Percentiles rank a stretch among this genome's conserved stretches.
Conservation (phyloP, 768 basidiomycete species). For the Mycena haematopus region DNA sequence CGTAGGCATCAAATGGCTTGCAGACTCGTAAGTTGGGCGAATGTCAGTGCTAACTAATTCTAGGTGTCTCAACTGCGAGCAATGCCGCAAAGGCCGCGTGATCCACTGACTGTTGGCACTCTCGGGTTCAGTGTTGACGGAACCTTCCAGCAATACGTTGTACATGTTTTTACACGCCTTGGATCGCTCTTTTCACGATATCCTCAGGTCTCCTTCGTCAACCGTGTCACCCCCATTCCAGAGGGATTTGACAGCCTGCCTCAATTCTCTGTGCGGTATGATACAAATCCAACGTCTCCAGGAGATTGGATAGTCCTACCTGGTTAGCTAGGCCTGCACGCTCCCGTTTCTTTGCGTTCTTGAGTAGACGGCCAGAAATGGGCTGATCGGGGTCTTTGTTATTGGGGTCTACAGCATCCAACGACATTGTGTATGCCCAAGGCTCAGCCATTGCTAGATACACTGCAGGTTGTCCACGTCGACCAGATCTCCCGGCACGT, state of each 20-base stretch:
- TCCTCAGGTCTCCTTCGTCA: constrained; percentile 65
- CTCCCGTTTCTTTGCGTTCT: too few relatives aligned
- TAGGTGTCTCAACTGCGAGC: constrained; percentile 74
- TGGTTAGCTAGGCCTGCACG: too few relatives aligned
- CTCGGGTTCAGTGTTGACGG: constrained; percentile 78
- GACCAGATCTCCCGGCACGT: constrained; percentile 1
- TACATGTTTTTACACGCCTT: constrained; percentile 33
- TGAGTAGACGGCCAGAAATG: too few relatives aligned
- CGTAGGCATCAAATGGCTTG: constrained; percentile 86
- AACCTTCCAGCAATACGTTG: constrained; percentile 75
- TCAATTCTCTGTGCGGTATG: constrained; percentile 80
- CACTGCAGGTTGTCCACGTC: background rate
- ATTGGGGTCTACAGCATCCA: background rate
- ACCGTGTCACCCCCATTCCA: constrained; percentile 83
- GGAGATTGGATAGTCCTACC: constrained; percentile 82
- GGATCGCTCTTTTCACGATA: constrained; percentile 2
- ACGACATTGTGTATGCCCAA: constrained; percentile 4
- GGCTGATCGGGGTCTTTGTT: constrained; percentile 6
- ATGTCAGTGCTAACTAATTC: background rate
- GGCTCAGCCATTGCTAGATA: constrained; percentile 19
- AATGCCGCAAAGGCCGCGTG: constrained; percentile 71
- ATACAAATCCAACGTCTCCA: constrained; percentile 65
- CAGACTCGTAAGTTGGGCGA: constrained; percentile 51
- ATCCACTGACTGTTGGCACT: background rate
- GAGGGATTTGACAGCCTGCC: constrained; percentile 67